phyloP scores from a whole-genome alignment of 2,329 filamentous ascomycete genomes.

The Hymenoscyphus fructigenus region DNA sequence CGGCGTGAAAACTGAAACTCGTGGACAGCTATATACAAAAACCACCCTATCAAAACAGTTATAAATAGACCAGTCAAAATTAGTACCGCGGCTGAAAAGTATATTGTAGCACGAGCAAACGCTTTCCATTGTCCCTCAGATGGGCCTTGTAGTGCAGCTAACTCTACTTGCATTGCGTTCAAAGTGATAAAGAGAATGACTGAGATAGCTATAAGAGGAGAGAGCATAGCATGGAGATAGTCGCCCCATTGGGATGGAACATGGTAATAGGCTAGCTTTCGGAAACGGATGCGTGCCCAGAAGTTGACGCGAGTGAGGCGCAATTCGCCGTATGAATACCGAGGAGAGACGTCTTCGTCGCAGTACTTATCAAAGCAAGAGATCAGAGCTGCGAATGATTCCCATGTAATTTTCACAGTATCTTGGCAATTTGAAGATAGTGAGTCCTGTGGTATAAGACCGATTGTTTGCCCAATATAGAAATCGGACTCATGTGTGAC shows the following conservation, averaged over 20 bases:
- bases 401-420: conserved; percentile 25
- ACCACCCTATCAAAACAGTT: too few species aligned
- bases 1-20: too few species aligned
- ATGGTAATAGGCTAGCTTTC: neutral
- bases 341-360: conserved; percentile 24
- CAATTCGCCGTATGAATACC: conserved; percentile 37
- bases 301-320: conserved; percentile 23
- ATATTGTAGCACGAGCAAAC: too few species aligned
- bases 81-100: too few species aligned
- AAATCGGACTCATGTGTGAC: conserved; percentile 38
- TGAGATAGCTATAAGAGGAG: conserved; percentile 11
- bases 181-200: conserved; percentile 9
- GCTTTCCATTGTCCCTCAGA: too few species aligned
- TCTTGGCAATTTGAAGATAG: neutral
- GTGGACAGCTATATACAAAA: too few species aligned
- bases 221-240: conserved; percentile 4
- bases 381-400: conserved; percentile 26
- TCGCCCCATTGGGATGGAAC: neutral
- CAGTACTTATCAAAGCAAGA: conserved; percentile 8
- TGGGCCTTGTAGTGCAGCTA: conserved; percentile 11
- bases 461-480: conserved; percentile 33
- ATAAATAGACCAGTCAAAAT: too few species aligned
- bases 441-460: conserved; percentile 27
- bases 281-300: neutral
- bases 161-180: conserved; percentile 15